Conservation (phyloP, 768 basidiomycete species). For the Naganishia onofrii region DNA sequence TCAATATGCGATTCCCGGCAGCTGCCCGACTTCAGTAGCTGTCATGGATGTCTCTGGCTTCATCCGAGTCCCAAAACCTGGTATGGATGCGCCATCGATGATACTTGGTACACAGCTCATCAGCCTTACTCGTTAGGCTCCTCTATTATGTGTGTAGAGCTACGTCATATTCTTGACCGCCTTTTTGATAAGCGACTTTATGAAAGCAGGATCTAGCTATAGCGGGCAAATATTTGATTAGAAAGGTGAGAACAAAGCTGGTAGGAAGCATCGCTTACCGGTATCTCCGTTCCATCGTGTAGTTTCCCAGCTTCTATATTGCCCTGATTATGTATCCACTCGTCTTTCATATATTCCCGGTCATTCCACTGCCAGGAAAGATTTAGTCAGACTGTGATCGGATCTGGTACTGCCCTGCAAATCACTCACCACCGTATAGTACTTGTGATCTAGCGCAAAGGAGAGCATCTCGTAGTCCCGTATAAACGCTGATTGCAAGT, state of each 20-base stretch:
- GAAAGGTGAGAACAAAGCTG: background rate
- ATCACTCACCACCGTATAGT: conserved; percentile 33
- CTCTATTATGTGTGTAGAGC: background rate
- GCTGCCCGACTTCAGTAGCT: too few species aligned
- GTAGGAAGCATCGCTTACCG: conserved; percentile 14
- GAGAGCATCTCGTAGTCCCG: conserved; percentile 36
- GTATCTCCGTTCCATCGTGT: conserved; percentile 35
- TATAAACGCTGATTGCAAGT: conserved; percentile 29
- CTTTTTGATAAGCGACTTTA: conserved; percentile 14
- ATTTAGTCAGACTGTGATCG: background rate
- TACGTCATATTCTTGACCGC: conserved; percentile 9
- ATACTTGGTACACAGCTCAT: too few species aligned
- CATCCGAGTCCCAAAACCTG: too few species aligned
- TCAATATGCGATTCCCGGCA: too few species aligned
- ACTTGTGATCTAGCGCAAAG: conserved; percentile 35
- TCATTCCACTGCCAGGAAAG: conserved; percentile 36
- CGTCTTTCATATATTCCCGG: conserved; percentile 29
- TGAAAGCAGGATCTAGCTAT: conserved; percentile 26
- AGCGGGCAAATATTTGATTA: background rate
- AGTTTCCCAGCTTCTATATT: conserved; percentile 28
- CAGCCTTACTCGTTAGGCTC: too few species aligned
- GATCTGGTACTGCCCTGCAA: background rate
- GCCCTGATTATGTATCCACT: conserved; percentile 31
- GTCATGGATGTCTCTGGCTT: too few species aligned
- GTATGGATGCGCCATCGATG: too few species aligned